These are phyloP conservation scores for Leccinum boreale DNA, from an alignment of 768 basidiomycete species.

Conservation along the genomic window DNA sequence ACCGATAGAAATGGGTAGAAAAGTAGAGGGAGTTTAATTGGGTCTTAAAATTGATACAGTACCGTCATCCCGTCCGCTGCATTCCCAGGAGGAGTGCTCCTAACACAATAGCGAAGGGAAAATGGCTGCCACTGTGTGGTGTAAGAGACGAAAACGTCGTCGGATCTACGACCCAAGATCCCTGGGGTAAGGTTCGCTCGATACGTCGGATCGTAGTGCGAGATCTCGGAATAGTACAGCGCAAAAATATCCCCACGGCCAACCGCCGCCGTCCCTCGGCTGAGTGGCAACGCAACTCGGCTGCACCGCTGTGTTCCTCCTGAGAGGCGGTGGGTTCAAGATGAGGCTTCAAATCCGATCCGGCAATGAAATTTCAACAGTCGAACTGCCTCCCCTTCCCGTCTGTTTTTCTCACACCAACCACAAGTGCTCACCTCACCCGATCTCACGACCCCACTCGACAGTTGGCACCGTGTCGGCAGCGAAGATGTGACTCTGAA, in stretches of 20 bases:
- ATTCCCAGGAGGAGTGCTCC: background rate
- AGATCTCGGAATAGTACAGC: slow-evolving; percentile 18
- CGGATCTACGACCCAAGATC: slow-evolving; percentile 21
- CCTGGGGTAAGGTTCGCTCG: slow-evolving; percentile 7
- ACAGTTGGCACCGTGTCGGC: background rate
- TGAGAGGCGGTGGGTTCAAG: slow-evolving; percentile 8
- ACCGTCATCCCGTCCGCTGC: background rate
- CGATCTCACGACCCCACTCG: background rate
- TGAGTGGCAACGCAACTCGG: slow-evolving; percentile 10
- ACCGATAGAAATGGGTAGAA: slow-evolving; percentile 14
- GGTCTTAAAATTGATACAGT: background rate
- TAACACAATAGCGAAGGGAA: background rate
- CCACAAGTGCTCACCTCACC: background rate
- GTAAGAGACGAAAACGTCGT: slow-evolving; percentile 3
- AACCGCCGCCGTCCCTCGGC: slow-evolving; percentile 10
- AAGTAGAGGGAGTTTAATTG: background rate
- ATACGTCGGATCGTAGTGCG: slow-evolving; percentile 2
- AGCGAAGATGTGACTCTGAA: background rate
- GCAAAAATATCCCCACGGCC: slow-evolving; percentile 2
- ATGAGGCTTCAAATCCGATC: background rate
- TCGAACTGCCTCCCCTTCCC: background rate
- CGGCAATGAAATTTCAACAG: background rate
- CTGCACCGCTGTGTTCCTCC: slow-evolving; percentile 2
- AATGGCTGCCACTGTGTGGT: background rate
- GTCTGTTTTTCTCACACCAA: background rate